Evolutionary conservation across 2,329 filamentous ascomycete genomes (phyloP).

Genomic region (Pseudocercospora fijiensis): DNA sequence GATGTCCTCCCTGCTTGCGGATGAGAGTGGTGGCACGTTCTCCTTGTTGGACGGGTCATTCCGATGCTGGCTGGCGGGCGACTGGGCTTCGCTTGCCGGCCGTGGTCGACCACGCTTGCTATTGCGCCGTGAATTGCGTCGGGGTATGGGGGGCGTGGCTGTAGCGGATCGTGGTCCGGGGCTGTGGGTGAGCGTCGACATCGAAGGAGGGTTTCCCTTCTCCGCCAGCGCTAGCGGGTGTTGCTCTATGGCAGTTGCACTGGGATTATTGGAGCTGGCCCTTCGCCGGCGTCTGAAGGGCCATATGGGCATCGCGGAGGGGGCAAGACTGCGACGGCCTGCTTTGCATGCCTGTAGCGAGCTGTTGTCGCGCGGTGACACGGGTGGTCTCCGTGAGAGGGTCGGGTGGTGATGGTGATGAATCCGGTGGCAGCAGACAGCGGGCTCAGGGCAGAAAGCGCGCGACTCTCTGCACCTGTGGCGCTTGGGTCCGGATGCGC

Average conservation of each 20-base stretch:
- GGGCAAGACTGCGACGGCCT: constrained; percentile 3
- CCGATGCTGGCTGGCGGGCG: constrained; percentile 14
- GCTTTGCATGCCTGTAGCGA: constrained; percentile 22
- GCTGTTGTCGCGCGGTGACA: not conserved
- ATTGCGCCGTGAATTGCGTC: constrained; percentile 7
- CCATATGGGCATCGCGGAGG: constrained; percentile 70
- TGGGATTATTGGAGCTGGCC: constrained; percentile 14
- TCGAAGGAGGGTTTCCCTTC: constrained; percentile 44
- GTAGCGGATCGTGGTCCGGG: constrained; percentile 12
- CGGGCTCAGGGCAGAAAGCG: not conserved
- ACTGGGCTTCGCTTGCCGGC: constrained; percentile 7
- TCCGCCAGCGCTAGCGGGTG: constrained; percentile 53
- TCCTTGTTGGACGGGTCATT: constrained; percentile 26
- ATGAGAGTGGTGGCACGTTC: constrained; percentile 23
- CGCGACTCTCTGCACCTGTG: constrained; percentile 3
- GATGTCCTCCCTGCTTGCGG: constrained; percentile 46
- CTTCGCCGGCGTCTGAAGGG: constrained; percentile 71
- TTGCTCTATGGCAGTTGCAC: constrained; percentile 24
- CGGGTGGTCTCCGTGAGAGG: constrained; percentile 5
- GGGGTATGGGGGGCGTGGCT: constrained; percentile 28
- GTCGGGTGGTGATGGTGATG: too few relatives aligned
- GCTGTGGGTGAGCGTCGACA: constrained; percentile 9
- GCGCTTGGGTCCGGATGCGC: constrained; percentile 6
- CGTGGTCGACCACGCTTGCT: constrained; percentile 5
- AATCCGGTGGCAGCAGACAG: not conserved